Percentiles rank a stretch among this genome's conserved stretches.
phyloP scores from a whole-genome alignment of 768 basidiomycete genomes.

The Clavaria fumosa region DNA sequence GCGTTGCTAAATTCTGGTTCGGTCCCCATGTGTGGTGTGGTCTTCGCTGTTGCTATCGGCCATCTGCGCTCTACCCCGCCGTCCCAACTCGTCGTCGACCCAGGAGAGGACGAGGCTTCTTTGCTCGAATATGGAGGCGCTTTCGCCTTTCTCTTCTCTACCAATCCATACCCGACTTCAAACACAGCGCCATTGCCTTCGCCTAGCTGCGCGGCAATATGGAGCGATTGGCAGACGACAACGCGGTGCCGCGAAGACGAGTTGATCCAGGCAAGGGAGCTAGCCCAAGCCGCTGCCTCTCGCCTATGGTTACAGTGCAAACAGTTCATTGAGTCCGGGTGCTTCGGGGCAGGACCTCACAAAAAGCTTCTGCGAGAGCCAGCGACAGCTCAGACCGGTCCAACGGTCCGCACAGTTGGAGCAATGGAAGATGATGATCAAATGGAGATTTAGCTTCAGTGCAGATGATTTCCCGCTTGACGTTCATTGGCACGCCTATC shows the following conservation, averaged over 20 bases:
- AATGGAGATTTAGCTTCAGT: constrained; percentile 1
- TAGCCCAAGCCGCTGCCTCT: constrained; percentile 32
- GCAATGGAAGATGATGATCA: background rate
- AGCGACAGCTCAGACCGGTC: background rate
- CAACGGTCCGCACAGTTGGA: background rate
- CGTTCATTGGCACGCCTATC: no score
- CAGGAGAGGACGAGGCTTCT: constrained; percentile 27
- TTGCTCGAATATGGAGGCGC: constrained; percentile 34
- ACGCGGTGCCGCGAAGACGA: constrained; percentile 25
- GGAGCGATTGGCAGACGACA: constrained; percentile 36
- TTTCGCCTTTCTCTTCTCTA: constrained; percentile 50
- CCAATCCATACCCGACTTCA: constrained; percentile 7
- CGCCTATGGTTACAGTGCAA: constrained; percentile 35
- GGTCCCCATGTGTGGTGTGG: constrained; percentile 59
- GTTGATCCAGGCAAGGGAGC: constrained; percentile 28
- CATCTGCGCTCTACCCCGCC: constrained; percentile 10
- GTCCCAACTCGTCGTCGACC: constrained; percentile 29
- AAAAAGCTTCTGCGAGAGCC: background rate
- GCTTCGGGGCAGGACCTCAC: background rate
- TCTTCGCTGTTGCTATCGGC: constrained; percentile 51
- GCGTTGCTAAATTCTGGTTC: constrained; percentile 58
- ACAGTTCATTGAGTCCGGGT: constrained; percentile 19
- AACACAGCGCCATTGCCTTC: background rate
- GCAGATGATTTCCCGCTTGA: no score
- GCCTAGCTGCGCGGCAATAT: constrained; percentile 27